These are phyloP conservation scores for Yamadazyma diddensiae DNA, from an alignment of 1,139 yeast species.

Conservation along the genomic window DNA sequence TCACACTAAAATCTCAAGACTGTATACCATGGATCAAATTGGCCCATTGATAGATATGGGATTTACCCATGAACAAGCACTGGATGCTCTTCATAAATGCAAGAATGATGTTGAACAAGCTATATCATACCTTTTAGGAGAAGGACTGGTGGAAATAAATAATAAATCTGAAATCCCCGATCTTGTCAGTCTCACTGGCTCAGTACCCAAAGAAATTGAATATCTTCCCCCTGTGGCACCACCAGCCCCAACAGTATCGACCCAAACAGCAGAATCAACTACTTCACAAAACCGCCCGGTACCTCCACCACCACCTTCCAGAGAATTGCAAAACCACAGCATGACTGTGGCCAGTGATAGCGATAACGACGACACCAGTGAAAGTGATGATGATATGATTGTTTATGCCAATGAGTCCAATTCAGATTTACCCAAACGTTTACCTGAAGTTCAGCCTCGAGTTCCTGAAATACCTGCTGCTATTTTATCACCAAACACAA, in stretches of 20 bases:
- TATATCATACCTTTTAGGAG: slow-evolving; percentile 50
- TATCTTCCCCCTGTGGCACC: too few species aligned
- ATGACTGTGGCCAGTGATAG: not conserved
- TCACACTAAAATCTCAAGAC: too few species aligned
- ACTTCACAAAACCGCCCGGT: too few species aligned
- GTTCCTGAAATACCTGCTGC: slow-evolving; percentile 4
- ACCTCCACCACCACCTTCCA: slow-evolving; percentile 1
- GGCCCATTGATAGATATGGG: slow-evolving; percentile 57
- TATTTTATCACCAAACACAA: slow-evolving; percentile 3
- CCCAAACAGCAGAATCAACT: too few species aligned
- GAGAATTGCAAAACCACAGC: not conserved
- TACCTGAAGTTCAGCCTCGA: slow-evolving; percentile 7
- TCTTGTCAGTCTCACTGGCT: slow-evolving; percentile 3
- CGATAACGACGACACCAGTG: not conserved
- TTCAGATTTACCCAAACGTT: not conserved
- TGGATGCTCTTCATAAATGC: slow-evolving; percentile 37
- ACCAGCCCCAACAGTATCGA: too few species aligned
- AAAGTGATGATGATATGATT: slow-evolving; percentile 1
- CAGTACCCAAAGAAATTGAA: too few species aligned
- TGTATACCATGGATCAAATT: slow-evolving; percentile 10
- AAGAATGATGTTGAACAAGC: slow-evolving; percentile 54
- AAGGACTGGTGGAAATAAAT: slow-evolving; percentile 14
- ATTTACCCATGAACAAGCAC: slow-evolving; percentile 44
- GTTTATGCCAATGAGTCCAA: slow-evolving; percentile 1
- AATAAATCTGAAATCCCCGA: slow-evolving; percentile 18